Evolutionary conservation across 257 asterid species (phyloP).

Genomic region (Ehretia macrophylla): DNA sequence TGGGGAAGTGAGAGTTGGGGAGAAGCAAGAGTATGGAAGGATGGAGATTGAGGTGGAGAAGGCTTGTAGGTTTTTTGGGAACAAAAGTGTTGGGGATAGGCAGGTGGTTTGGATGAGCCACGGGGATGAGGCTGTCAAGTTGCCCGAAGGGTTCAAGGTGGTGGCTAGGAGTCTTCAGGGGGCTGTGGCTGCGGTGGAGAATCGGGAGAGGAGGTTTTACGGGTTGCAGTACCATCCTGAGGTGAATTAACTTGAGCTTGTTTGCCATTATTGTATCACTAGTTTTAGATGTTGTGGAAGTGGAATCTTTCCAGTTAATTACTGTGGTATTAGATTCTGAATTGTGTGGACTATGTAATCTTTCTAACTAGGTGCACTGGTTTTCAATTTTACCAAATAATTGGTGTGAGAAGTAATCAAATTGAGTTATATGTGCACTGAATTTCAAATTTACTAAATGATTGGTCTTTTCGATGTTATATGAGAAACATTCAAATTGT

Average conservation of each 20-base stretch:
- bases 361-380: no score
- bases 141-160: constrained; percentile 87
- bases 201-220: constrained; percentile 51
- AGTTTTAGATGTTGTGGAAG: neutral
- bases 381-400: no score
- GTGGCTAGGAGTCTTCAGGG: constrained; percentile 90
- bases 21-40: constrained; percentile 92
- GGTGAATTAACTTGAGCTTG: constrained; percentile 29
- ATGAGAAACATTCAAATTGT: no score
- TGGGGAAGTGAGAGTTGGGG: constrained; percentile 74
- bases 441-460: no score
- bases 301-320: neutral
- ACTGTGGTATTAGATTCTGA: no score
- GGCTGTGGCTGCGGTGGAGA: constrained; percentile 71
- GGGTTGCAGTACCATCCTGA: constrained; percentile 99
- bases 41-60: constrained; percentile 71
- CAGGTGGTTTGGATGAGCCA: constrained; percentile 99
- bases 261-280: neutral
- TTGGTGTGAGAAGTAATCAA: no score
- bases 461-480: no score
- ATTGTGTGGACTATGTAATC: no score
- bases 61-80: constrained; percentile 57
- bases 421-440: no score
- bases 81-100: constrained; percentile 54
- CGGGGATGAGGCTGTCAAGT: constrained; percentile 83